Evolutionary conservation across 352 stramenopile genomes (phyloP).

Genomic region (Blastocystis sp.): DNA sequence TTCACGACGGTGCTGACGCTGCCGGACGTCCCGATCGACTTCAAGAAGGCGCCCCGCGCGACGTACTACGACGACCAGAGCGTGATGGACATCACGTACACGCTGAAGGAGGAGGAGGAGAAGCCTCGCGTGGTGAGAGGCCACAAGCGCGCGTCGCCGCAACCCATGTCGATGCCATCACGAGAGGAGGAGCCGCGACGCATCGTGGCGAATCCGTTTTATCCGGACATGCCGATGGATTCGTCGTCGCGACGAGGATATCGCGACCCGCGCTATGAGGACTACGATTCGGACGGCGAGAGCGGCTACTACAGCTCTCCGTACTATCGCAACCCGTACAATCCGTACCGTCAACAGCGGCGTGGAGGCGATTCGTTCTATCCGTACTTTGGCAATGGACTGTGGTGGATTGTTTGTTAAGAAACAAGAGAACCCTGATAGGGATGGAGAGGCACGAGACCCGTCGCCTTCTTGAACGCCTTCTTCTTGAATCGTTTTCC

Average conservation of each 20-base stretch:
- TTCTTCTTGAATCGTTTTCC: slow-evolving; percentile 31
- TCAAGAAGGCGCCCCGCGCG: background rate
- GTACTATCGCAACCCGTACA: slow-evolving; percentile 7
- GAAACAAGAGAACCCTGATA: background rate
- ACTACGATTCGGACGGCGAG: background rate
- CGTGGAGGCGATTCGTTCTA: background rate
- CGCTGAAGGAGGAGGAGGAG: background rate
- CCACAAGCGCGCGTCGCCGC: background rate
- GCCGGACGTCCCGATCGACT: slow-evolving; percentile 9
- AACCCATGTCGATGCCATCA: background rate
- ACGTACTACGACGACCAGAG: slow-evolving; percentile 49
- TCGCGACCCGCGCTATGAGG: background rate
- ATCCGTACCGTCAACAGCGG: background rate
- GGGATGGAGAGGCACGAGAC: background rate
- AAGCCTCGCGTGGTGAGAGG: background rate
- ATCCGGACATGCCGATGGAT: background rate
- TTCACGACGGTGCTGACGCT: slow-evolving; percentile 48
- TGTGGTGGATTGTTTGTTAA: slow-evolving; percentile 52
- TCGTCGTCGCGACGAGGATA: background rate
- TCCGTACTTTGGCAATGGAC: slow-evolving; percentile 17
- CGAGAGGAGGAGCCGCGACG: background rate
- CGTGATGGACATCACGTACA: slow-evolving; percentile 36
- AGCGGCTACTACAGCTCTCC: background rate
- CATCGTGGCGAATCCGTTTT: slow-evolving; percentile 7
- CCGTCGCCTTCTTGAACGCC: background rate